Evolutionary conservation across 768 basidiomycete genomes (phyloP).

Genomic region (Leucosporidium yakuticum): DNA sequence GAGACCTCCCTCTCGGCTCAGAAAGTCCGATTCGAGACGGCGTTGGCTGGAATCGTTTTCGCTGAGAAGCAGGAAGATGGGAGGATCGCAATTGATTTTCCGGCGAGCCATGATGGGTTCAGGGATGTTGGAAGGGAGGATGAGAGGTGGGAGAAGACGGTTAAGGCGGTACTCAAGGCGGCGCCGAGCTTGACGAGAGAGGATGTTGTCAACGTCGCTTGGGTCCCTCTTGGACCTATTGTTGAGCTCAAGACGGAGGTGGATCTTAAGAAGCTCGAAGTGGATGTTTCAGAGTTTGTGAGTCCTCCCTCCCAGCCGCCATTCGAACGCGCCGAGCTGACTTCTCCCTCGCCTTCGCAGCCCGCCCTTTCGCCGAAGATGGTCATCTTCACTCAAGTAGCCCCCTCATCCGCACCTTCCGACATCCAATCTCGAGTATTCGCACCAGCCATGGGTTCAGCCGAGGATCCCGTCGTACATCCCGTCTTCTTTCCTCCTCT

Average conservation of each 20-base stretch:
- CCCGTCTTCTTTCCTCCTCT: background rate
- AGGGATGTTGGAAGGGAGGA: conserved; percentile 4
- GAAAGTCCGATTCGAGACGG: no score
- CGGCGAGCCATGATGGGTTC: conserved; percentile 19
- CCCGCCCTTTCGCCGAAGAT: background rate
- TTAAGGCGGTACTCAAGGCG: background rate
- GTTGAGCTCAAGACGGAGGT: conserved; percentile 13
- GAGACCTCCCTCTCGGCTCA: background rate
- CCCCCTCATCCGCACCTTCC: conserved; percentile 13
- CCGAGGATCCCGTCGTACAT: conserved; percentile 42
- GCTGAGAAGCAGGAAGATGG: conserved; percentile 20
- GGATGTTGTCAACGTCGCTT: conserved; percentile 14
- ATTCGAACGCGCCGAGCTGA: background rate
- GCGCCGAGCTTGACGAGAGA: conserved; percentile 11
- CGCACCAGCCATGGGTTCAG: conserved; percentile 32
- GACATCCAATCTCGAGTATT: conserved; percentile 43
- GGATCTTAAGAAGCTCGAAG: conserved; percentile 1
- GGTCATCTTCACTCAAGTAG: conserved; percentile 34
- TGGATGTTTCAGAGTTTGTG: background rate
- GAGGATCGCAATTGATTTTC: conserved; percentile 40
- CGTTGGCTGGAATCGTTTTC: background rate
- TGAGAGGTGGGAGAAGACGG: conserved; percentile 1
- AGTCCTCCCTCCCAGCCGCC: background rate
- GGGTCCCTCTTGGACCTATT: conserved; percentile 8
- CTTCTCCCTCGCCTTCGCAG: background rate